Evolutionary conservation across 1,139 yeast genomes (phyloP).

Genomic region (Ogataea hybrid): DNA sequence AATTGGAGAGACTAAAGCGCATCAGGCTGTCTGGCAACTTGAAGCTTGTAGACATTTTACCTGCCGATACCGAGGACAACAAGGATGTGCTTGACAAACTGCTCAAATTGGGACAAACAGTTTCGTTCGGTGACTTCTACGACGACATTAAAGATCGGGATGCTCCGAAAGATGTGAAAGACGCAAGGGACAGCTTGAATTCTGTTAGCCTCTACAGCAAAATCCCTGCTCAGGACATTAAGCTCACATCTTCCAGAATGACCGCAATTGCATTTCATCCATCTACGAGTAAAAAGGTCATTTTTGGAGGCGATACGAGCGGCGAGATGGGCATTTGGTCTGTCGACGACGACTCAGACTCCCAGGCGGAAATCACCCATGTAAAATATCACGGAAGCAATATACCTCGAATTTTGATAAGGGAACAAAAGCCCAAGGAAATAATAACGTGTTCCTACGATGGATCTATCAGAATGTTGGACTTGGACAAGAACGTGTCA

Average conservation of each 20-base stretch:
- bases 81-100: conserved; percentile 41
- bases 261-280: conserved; percentile 80
- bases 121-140: conserved; percentile 80
- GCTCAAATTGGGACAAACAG: conserved; percentile 47
- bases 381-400: conserved; percentile 77
- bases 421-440: conserved; percentile 42
- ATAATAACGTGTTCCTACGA: conserved; percentile 79
- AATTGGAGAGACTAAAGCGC: conserved; percentile 49
- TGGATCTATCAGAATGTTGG: conserved; percentile 75
- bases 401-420: conserved; percentile 58
- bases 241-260: conserved; percentile 70
- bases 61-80: conserved; percentile 39
- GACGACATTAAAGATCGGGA: conserved; percentile 42
- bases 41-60: conserved; percentile 53
- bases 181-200: conserved; percentile 52
- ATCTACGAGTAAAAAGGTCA: conserved; percentile 53
- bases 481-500: conserved; percentile 58
- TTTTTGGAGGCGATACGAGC: conserved; percentile 82
- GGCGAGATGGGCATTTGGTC: conserved; percentile 94
- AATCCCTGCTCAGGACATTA: conserved; percentile 69
- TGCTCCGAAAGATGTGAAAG: conserved; percentile 39
- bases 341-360: conserved; percentile 47
- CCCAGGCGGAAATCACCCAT: conserved; percentile 55
- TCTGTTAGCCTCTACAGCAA: conserved; percentile 48
- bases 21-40: conserved; percentile 63